Conservation (phyloP, 2,329 filamentous ascomycete species). For the Aspergillus hortae region DNA sequence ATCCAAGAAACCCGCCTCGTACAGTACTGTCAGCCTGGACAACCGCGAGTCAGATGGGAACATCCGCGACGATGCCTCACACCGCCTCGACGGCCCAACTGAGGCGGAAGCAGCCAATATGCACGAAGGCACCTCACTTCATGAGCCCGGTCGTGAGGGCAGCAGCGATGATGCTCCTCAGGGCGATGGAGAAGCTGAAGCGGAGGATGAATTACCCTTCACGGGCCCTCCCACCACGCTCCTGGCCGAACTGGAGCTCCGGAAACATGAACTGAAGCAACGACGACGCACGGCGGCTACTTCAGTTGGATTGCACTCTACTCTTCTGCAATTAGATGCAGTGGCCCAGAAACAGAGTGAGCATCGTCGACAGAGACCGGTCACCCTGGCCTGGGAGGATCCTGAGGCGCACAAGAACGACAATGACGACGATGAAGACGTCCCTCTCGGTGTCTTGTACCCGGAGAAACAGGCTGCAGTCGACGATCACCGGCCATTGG, state of each 20-base stretch:
- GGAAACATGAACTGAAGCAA: conserved; percentile 82
- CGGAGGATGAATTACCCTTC: conserved; percentile 47
- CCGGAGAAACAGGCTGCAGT: conserved; percentile 42
- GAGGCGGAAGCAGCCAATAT: conserved; percentile 19
- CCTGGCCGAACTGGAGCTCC: conserved; percentile 83
- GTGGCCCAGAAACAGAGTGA: conserved; percentile 81
- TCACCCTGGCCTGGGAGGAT: conserved; percentile 86
- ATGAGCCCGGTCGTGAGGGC: conserved; percentile 12
- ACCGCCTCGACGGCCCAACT: conserved; percentile 10
- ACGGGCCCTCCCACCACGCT: conserved; percentile 81
- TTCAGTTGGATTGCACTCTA: conserved; percentile 83
- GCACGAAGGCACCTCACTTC: conserved; percentile 18
- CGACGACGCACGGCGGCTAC: conserved; percentile 68
- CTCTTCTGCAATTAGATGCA: conserved; percentile 83
- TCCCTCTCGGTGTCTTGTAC: conserved; percentile 79
- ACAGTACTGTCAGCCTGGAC: conserved; percentile 24
- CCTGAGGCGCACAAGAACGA: conserved; percentile 40
- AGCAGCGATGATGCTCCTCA: conserved; percentile 11
- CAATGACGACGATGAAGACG: conserved; percentile 71
- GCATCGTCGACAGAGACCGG: conserved; percentile 64
- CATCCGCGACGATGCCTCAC: conserved; percentile 11
- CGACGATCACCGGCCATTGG: conserved; percentile 39
- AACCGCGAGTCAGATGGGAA: conserved; percentile 16
- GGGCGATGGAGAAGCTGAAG: conserved; percentile 34
- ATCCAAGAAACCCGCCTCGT: conserved; percentile 28